These are phyloP conservation scores for Ampelomyces quisqualis DNA, from an alignment of 2,329 filamentous ascomycete species.

Conservation along the genomic window DNA sequence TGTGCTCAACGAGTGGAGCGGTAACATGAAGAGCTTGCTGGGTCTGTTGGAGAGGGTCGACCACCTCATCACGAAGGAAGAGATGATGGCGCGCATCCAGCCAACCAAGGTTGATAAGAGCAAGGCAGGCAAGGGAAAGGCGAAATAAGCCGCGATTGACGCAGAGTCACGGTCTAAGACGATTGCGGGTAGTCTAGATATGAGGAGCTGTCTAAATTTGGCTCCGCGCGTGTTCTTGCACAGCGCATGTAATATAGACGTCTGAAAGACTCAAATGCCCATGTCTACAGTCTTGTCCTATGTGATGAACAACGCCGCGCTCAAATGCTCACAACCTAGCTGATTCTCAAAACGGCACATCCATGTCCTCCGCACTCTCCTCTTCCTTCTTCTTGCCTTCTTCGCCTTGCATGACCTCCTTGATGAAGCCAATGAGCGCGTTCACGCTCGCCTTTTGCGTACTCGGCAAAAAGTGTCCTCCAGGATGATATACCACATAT, in stretches of 20 bases:
- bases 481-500: constrained; percentile 70
- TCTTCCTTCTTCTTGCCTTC: constrained; percentile 47
- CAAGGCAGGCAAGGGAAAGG: constrained; percentile 42
- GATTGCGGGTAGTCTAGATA: constrained; percentile 37
- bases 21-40: constrained; percentile 92
- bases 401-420: constrained; percentile 50
- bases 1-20: constrained; percentile 96
- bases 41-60: constrained; percentile 88
- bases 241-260: constrained; percentile 43
- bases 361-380: constrained; percentile 66
- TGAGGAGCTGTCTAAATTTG: constrained; percentile 25
- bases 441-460: constrained; percentile 77
- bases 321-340: constrained; percentile 6
- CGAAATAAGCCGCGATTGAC: constrained; percentile 20
- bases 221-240: constrained; percentile 26
- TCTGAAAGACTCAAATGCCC: constrained; percentile 13
- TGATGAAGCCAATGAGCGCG: constrained; percentile 72
- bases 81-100: constrained; percentile 99
- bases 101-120: constrained; percentile 55
- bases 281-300: constrained; percentile 3
- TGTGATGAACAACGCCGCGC: constrained; percentile 21
- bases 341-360: constrained; percentile 60
- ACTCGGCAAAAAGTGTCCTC: constrained; percentile 83
- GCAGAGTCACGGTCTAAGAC: constrained; percentile 11
- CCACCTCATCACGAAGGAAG: constrained; percentile 98